Evolutionary conservation across 73 alveolate species (phyloP), one percentile per base, ranked within the genome.

Genomic region (Paramecium biaurelia): DNA sequence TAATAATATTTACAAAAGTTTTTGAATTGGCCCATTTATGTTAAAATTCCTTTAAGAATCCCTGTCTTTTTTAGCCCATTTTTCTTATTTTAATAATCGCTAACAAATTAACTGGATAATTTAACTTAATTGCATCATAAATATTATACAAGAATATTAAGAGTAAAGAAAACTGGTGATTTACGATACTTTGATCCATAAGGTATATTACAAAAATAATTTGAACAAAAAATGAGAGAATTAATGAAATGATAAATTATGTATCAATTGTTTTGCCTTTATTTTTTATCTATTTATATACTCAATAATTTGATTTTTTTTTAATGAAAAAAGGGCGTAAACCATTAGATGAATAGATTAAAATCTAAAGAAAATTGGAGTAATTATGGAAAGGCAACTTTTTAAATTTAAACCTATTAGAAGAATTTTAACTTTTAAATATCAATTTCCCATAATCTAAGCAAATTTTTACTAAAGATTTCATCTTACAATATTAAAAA

Each of bases 101-200:
- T 67, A 12, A 32, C 38, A 67, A 30, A 26, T 30, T 14, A 67
- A 30, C 20, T 67, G 0, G 49, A 30, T 10, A 30, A 67, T 26
- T 30, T 67, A 30, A 32, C 38, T 26, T 67, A 67, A 67, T 12
- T 67, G 84, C 84, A 67, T 32, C 45, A 30, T 67, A 67, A 67
- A 67, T 67, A 67, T 67, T 67, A 67, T 26, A 21, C 26, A 24
- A 67, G 84, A 67, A 67, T 67, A 23, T 12, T 67, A 15, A 67
- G 26, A 30, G 84, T 67, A 12, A 67, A 67, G 28, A 67, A 32
- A 67, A 67, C 84, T 30, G 84, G 84, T 11, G 84, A 67, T 67
- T n/a, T 67, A 67, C 0, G 84, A 67, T 67, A 67, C 45, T 67
- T 67, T 67, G 84, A 67, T 67, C 84, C 84, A 30, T 4, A 67